phyloP scores from a whole-genome alignment of 768 basidiomycete species.

The Termitomyces bulborhizus region DNA sequence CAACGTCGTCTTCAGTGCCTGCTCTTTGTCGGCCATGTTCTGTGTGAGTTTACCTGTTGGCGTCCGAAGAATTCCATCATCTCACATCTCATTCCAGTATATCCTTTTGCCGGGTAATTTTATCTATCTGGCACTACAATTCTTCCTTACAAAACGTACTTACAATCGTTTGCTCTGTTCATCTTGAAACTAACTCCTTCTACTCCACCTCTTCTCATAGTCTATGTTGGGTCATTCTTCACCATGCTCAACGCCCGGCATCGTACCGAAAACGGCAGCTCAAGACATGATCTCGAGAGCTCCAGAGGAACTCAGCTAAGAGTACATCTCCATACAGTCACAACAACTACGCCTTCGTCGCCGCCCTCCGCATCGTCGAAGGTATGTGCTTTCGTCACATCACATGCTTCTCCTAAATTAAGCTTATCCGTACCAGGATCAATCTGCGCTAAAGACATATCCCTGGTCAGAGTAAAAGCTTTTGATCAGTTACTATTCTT shows the following conservation, averaged over 20 bases:
- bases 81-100: constrained; percentile 22
- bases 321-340: constrained; percentile 10
- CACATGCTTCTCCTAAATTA: not conserved
- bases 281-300: constrained; percentile 9
- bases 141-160: constrained; percentile 39
- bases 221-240: constrained; percentile 43
- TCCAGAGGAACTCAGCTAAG: constrained; percentile 8
- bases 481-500: not conserved
- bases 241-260: constrained; percentile 40
- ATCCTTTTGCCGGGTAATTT: constrained; percentile 37
- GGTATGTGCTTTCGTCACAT: not conserved
- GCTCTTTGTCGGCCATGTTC: constrained; percentile 37
- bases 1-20: constrained; percentile 26
- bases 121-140: constrained; percentile 35
- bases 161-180: not conserved
- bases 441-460: not conserved
- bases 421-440: not conserved
- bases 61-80: not conserved
- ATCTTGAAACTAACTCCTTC: not conserved
- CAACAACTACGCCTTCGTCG: not conserved
- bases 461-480: not conserved
- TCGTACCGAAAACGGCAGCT: constrained; percentile 10
- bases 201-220: constrained; percentile 16
- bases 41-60: constrained; percentile 21
- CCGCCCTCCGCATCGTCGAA: not conserved